A percentile compares a stretch with the other conserved stretches of the same genome.
These are phyloP conservation scores for Nephelium lappaceum DNA, from an alignment of 345 rosid species.

Conservation along the genomic window DNA sequence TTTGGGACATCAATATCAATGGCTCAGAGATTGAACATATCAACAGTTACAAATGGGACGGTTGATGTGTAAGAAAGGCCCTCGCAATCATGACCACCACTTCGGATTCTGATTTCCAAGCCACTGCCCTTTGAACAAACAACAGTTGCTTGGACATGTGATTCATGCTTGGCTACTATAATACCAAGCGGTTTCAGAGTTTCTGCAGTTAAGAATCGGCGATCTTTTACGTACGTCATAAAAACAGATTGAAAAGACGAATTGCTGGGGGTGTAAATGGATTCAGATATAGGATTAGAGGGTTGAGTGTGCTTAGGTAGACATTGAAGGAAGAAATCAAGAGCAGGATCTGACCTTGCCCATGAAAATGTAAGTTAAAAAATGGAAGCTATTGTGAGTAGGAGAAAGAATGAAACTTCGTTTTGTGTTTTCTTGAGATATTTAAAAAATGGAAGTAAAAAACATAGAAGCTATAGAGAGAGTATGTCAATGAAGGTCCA, in stretches of 20 bases:
- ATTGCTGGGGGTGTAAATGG: neutral
- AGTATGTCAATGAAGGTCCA: too few relatives aligned
- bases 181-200: slow-evolving; percentile 60
- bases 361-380: too few relatives aligned
- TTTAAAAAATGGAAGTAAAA: too few relatives aligned
- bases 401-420: too few relatives aligned
- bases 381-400: too few relatives aligned
- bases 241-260: slow-evolving; percentile 36
- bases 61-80: slow-evolving; percentile 58
- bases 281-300: neutral
- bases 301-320: neutral
- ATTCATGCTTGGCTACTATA: slow-evolving; percentile 48
- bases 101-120: slow-evolving; percentile 55
- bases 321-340: neutral
- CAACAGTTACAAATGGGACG: slow-evolving; percentile 60
- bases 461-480: too few relatives aligned
- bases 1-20: slow-evolving; percentile 45
- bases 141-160: slow-evolving; percentile 69
- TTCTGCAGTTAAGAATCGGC: slow-evolving; percentile 49
- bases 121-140: slow-evolving; percentile 42
- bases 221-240: slow-evolving; percentile 46
- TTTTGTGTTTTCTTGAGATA: too few relatives aligned
- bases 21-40: slow-evolving; percentile 58
- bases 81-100: slow-evolving; percentile 89
- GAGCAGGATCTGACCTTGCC: too few relatives aligned